A percentile compares a stretch with the other conserved stretches of the same genome.
Evolutionary conservation across 2,329 filamentous ascomycete genomes (phyloP).

Genomic region (Graphium sp.): DNA sequence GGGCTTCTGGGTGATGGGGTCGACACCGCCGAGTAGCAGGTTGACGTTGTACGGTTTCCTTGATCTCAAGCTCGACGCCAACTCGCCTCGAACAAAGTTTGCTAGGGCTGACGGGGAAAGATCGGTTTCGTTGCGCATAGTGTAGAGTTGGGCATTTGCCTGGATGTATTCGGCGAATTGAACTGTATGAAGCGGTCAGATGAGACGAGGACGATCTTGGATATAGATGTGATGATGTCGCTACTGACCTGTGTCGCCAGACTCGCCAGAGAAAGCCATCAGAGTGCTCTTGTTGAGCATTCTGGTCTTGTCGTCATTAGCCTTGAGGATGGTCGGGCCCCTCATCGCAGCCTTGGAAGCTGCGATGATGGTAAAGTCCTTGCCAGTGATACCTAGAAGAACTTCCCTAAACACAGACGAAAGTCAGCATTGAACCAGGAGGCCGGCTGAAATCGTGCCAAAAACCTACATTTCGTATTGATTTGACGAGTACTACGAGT

Average conservation of each 20-base stretch:
- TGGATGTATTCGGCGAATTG: conserved; percentile 99
- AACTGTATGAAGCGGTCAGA: conserved; percentile 33
- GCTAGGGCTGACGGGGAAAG: conserved; percentile 79
- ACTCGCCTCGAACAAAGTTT: conserved; percentile 84
- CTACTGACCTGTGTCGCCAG: conserved; percentile 83
- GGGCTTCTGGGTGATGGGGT: conserved; percentile 81
- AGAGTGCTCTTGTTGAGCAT: conserved; percentile 83
- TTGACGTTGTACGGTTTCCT: conserved; percentile 95
- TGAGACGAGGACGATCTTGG: no score
- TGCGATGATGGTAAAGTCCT: conserved; percentile 96
- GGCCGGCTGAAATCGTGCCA: no score
- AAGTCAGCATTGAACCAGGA: no score
- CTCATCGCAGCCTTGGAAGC: conserved; percentile 97
- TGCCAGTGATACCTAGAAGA: conserved; percentile 92
- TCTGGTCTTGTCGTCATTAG: conserved; percentile 91
- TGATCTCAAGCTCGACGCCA: conserved; percentile 79
- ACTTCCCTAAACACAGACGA: conserved; percentile 57
- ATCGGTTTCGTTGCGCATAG: conserved; percentile 92
- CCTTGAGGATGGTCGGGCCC: conserved; percentile 89
- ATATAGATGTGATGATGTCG: no score
- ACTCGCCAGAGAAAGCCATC: conserved; percentile 90
- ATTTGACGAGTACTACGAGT: no score
- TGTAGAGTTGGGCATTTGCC: conserved; percentile 95
- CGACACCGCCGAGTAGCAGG: conserved; percentile 82
- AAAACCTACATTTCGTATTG: no score